phyloP scores from a whole-genome alignment of 2,329 filamentous ascomycete species.

The Cercospora sp. region DNA sequence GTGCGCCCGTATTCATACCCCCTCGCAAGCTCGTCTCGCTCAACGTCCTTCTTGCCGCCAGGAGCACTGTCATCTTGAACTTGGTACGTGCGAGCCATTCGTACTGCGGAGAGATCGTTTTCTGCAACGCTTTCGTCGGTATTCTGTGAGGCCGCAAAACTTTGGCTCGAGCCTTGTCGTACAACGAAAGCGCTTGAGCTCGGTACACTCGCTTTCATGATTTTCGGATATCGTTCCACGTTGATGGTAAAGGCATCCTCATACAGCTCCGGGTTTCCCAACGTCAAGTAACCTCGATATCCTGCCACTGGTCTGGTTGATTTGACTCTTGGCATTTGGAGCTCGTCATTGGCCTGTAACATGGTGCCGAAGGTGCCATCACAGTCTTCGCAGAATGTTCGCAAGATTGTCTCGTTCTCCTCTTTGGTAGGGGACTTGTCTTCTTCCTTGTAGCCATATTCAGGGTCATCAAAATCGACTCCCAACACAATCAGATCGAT shows the following conservation, averaged over 20 bases:
- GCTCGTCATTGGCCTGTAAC: conserved; percentile 77
- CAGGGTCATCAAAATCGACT: conserved; percentile 87
- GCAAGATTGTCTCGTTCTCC: conserved; percentile 72
- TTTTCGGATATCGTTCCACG: conserved; percentile 88
- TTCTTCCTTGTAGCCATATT: conserved; percentile 91
- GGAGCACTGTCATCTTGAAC: conserved; percentile 72
- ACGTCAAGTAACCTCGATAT: conserved; percentile 75
- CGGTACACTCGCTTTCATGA: conserved; percentile 71
- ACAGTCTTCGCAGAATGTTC: conserved; percentile 65
- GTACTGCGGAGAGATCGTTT: conserved; percentile 66
- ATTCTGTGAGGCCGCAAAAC: conserved; percentile 50
- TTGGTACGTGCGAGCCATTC: conserved; percentile 75
- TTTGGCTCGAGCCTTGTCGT: conserved; percentile 56
- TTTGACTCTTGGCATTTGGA: conserved; percentile 77
- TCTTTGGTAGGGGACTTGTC: conserved; percentile 71
- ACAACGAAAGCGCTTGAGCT: conserved; percentile 76
- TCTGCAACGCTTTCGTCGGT: conserved; percentile 34
- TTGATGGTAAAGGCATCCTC: conserved; percentile 76
- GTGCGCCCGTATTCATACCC: conserved; percentile 93
- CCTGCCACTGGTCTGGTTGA: conserved; percentile 70
- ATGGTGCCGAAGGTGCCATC: conserved; percentile 79
- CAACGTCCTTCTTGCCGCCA: conserved; percentile 79
- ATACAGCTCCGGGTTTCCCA: conserved; percentile 75
- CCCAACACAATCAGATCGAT: conserved; percentile 82
- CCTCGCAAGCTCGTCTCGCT: conserved; percentile 81